A percentile compares a stretch with the other conserved stretches of the same genome.
These are phyloP conservation scores for Euphorbia schlechtendalii DNA, from an alignment of 441 rosid species.

Conservation along the genomic window DNA sequence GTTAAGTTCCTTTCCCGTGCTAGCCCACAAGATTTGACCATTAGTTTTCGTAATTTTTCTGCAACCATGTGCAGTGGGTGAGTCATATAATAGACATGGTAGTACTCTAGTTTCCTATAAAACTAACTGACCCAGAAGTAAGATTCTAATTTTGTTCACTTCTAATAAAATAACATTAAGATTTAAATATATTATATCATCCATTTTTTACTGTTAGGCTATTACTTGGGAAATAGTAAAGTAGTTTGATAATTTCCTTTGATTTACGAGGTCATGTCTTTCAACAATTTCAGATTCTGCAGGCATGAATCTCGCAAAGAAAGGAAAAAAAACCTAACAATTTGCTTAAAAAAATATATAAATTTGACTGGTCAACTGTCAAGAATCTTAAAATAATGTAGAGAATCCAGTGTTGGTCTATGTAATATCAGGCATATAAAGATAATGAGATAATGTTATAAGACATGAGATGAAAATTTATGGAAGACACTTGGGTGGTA, in stretches of 20 bases:
- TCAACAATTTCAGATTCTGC: not conserved
- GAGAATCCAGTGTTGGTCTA: not conserved
- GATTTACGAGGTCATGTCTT: not conserved
- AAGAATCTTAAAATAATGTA: not conserved
- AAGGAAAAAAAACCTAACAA: not conserved
- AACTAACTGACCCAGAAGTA: not conserved
- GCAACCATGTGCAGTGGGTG: not conserved
- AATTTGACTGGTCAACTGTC: constrained; percentile 20
- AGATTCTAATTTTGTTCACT: not conserved
- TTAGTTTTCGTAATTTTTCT: not conserved
- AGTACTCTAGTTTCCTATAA: not conserved
- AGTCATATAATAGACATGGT: not conserved
- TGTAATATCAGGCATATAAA: not conserved
- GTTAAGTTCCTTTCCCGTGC: not conserved
- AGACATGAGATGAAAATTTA: not conserved
- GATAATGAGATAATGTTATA: not conserved
- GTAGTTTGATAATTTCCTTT: not conserved
- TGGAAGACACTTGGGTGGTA: not conserved
- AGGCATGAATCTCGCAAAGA: constrained; percentile 10
- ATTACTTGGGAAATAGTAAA: not conserved
- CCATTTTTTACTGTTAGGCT: not conserved
- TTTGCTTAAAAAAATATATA: not conserved
- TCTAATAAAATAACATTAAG: not conserved
- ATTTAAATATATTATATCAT: not conserved
- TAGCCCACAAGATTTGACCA: not conserved